A percentile compares a stretch with the other conserved stretches of the same genome.
Evolutionary conservation across 73 alveolate genomes (phyloP).

Genomic region (Symbiodinium pilosum): DNA sequence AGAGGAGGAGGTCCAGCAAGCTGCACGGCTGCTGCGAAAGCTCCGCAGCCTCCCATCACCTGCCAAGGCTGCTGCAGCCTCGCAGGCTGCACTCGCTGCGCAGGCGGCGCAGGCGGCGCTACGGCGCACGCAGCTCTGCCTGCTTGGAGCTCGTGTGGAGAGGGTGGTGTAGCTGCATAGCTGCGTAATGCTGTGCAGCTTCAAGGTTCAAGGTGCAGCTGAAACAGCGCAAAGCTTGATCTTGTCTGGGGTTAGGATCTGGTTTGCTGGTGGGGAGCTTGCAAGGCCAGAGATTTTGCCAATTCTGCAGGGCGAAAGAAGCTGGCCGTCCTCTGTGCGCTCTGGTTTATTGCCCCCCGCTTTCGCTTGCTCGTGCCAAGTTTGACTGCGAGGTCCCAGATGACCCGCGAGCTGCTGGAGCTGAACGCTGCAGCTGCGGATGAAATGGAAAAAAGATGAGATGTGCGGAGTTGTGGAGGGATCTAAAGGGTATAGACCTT

Average conservation of each 20-base stretch:
- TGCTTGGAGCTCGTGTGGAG: not conserved
- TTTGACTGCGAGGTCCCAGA: conserved; percentile 13
- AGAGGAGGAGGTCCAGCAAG: not conserved
- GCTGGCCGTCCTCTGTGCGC: not conserved
- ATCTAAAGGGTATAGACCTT: too few species aligned
- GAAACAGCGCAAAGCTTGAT: not conserved
- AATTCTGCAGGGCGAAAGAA: not conserved
- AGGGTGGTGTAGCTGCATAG: too few species aligned
- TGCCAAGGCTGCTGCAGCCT: not conserved
- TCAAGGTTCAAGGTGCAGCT: not conserved
- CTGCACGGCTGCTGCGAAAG: not conserved
- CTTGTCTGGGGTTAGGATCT: not conserved
- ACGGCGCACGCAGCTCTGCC: not conserved
- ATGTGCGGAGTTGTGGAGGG: not conserved
- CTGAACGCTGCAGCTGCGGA: not conserved
- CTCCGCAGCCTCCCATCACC: too few species aligned
- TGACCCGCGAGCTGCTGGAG: conserved; percentile 27
- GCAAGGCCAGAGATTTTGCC: not conserved
- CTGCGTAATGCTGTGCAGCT: too few species aligned
- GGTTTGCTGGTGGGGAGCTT: not conserved
- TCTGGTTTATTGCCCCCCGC: not conserved
- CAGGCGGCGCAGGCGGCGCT: not conserved
- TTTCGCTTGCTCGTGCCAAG: too few species aligned
- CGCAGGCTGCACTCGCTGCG: not conserved
- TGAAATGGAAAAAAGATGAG: not conserved